These are phyloP conservation scores for Fusarium sambucinum DNA, from an alignment of 2,329 filamentous ascomycete genomes.

Conservation along the genomic window DNA sequence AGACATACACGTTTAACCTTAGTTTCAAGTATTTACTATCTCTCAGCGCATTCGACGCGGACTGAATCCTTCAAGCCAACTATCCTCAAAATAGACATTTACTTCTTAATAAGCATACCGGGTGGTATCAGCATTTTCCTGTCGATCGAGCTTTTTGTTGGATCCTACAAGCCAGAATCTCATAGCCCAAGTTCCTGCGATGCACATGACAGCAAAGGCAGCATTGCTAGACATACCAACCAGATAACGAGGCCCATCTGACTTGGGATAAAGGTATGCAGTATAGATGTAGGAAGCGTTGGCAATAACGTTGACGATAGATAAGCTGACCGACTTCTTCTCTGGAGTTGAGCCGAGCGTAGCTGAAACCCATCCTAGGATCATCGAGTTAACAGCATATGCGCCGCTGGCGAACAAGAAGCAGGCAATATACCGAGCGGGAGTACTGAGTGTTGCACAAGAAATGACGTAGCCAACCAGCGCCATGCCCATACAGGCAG, in stretches of 20 bases:
- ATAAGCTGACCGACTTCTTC: slow-evolving; percentile 58
- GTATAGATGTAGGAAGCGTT: slow-evolving; percentile 61
- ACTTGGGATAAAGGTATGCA: slow-evolving; percentile 58
- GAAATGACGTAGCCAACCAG: slow-evolving; percentile 56
- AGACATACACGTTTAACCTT: too few relatives aligned
- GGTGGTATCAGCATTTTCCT: slow-evolving; percentile 13
- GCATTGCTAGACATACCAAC: slow-evolving; percentile 55
- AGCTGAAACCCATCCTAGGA: slow-evolving; percentile 57
- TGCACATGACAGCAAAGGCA: slow-evolving; percentile 45
- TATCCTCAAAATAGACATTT: too few relatives aligned
- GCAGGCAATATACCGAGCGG: slow-evolving; percentile 51
- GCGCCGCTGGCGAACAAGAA: slow-evolving; percentile 54
- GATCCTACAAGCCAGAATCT: slow-evolving; percentile 42
- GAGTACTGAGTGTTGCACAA: slow-evolving; percentile 47
- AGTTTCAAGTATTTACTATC: too few relatives aligned
- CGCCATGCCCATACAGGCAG: slow-evolving; percentile 54
- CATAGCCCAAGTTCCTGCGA: slow-evolving; percentile 45
- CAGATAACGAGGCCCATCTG: slow-evolving; percentile 56
- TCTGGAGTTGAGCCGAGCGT: slow-evolving; percentile 59
- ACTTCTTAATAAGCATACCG: slow-evolving; percentile 41
- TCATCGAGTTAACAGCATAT: slow-evolving; percentile 57
- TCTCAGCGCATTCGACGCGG: too few relatives aligned
- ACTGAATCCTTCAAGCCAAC: too few relatives aligned
- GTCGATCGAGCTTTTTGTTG: slow-evolving; percentile 46
- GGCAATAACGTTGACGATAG: slow-evolving; percentile 59